phyloP scores from a whole-genome alignment of 2,329 filamentous ascomycete species.

The Ceratocystis alfenasii region DNA sequence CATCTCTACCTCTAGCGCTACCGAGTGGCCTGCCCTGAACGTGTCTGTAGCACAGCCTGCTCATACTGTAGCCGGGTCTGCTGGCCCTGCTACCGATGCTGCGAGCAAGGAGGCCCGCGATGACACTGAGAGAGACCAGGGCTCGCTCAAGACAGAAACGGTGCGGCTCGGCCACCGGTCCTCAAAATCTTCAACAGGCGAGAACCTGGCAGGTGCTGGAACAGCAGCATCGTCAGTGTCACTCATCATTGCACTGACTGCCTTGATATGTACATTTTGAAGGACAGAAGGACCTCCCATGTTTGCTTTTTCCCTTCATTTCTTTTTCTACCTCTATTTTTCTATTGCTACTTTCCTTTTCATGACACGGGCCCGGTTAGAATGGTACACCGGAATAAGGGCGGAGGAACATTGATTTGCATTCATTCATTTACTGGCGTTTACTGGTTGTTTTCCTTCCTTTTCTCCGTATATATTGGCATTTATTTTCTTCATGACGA shows the following conservation, averaged over 20 bases:
- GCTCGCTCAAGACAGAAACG: not conserved
- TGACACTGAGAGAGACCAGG: no score
- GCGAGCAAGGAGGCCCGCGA: no score
- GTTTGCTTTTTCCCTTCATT: not conserved
- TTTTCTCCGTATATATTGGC: not conserved
- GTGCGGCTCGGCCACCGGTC: not conserved
- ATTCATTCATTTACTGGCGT: slow-evolving; percentile 2
- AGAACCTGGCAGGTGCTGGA: slow-evolving; percentile 14
- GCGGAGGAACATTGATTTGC: not conserved
- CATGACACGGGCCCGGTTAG: not conserved
- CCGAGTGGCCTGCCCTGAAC: no score
- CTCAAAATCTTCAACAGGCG: slow-evolving; percentile 7
- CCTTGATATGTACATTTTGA: slow-evolving; percentile 21
- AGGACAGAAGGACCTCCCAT: not conserved
- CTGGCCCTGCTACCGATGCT: no score
- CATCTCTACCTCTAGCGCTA: no score
- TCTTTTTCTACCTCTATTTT: not conserved
- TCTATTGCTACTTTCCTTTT: not conserved
- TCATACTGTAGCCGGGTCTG: no score
- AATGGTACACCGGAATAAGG: not conserved
- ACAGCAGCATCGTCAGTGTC: slow-evolving; percentile 21
- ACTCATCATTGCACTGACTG: slow-evolving; percentile 21
- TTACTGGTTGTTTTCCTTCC: not conserved
- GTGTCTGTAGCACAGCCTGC: no score
- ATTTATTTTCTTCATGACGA: not conserved